Conservation (phyloP, 1,139 yeast species). For the Taiozyma sp. region DNA sequence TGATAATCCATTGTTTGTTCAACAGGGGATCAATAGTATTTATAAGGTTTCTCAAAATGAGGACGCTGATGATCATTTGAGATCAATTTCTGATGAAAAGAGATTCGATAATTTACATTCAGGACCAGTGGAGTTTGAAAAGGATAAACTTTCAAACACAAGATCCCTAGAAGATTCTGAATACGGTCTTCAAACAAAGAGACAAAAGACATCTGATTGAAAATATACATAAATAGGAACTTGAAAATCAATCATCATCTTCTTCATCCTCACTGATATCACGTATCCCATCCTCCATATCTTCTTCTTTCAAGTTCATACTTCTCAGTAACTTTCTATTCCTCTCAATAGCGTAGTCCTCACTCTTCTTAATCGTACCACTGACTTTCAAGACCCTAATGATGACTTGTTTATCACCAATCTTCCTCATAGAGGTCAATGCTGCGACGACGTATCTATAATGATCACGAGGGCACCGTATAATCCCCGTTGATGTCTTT, state of each 20-base stretch:
- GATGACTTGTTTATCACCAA: conserved; percentile 51
- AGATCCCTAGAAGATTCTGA: conserved; percentile 18
- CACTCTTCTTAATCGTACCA: conserved; percentile 87
- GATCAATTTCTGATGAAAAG: conserved; percentile 28
- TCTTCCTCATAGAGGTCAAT: conserved; percentile 51
- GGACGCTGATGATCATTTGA: conserved; percentile 28
- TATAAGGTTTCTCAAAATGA: conserved; percentile 35
- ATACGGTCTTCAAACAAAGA: conserved; percentile 23
- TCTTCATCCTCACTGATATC: conserved; percentile 5
- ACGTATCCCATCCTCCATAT: conserved; percentile 8
- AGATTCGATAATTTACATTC: conserved; percentile 33
- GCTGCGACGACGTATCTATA: conserved; percentile 66
- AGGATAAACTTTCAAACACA: conserved; percentile 14
- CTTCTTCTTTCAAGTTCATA: conserved; percentile 17
- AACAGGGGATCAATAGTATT: conserved; percentile 44
- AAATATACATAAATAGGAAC: too few relatives aligned
- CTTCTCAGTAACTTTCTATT: conserved; percentile 20
- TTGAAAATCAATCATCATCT: conserved; percentile 3
- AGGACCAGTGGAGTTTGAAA: conserved; percentile 53
- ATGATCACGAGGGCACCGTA: conserved; percentile 70
- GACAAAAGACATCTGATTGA: conserved; percentile 9
- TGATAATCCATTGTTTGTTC: conserved; percentile 52
- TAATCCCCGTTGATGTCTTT: conserved; percentile 78
- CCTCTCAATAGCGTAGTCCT: conserved; percentile 51
- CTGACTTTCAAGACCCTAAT: conserved; percentile 67